Base-by-base conservation (phyloP, 1,139 yeast genomes). In the Yamadazyma sp. region DNA sequence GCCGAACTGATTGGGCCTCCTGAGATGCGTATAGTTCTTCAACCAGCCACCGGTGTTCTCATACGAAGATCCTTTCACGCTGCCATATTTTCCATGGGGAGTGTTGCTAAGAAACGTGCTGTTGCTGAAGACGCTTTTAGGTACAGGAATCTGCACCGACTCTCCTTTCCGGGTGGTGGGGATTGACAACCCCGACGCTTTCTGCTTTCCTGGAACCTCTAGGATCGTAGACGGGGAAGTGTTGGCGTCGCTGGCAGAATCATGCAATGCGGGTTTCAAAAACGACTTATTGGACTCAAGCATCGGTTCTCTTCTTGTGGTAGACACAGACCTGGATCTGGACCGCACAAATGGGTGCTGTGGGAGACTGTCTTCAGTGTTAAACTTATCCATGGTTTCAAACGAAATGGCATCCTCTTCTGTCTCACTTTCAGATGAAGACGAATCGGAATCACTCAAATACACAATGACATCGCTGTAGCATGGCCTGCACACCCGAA, bases 91-190 rank as follows among this genome's bases (percentile, higher is more conserved):
- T n/a, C 23, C 25, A 12, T 24, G 30, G 16, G 26, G 25, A 20
- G n/a, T 28, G 31, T 11, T 6, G 23, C 17, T 21, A 14, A 31
- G 33, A 14, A 21, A 23, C 9, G 27, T 21, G 20, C 20, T 31
- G 33, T 13, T 30, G 20, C 22, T 12, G 33, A 15, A 17, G 12
- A 28, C 31, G 12, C 32, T 31, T 22, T 22, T 29, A 9, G 20
- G 15, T 4, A 31, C 1, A 1, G 86, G 83, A 16, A 86, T 85
- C 53, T 86, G 94, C 5, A 86, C 77, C 0, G 92, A 76, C 50
- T 82, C 94, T 2, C 95, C 95, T 24, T 79, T 76, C 42, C 89
- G 62, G 0, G 94, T 84, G 0, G 95, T 86, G 0, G 95, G 92
- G 29, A 86, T 86, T 0, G 95, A 86, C 82, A 86, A 79, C 51